Evolutionary conservation across 805 yeast species (phyloP).

Genomic region (Schwanniomyces occidentalis): DNA sequence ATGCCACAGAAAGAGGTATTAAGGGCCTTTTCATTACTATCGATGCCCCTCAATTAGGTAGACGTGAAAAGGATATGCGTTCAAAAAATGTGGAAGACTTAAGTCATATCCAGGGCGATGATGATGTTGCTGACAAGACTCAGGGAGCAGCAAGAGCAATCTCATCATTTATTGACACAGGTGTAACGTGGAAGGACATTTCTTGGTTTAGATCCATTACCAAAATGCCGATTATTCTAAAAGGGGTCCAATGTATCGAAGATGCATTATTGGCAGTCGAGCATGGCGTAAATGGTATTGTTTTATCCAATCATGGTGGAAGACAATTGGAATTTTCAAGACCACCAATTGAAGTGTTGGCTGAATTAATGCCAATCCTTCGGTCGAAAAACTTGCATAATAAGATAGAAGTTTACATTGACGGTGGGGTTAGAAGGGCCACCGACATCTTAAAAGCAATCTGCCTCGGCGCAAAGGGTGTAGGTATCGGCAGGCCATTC

Average conservation of each 20-base stretch:
- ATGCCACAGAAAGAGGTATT: conserved; percentile 72
- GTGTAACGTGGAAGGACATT: conserved; percentile 39
- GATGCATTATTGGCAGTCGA: conserved; percentile 62
- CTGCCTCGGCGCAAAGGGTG: conserved; percentile 74
- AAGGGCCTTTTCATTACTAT: conserved; percentile 86
- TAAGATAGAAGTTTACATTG: conserved; percentile 63
- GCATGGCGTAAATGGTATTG: conserved; percentile 60
- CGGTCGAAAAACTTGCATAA: conserved; percentile 41
- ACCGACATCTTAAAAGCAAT: conserved; percentile 77
- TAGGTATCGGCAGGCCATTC: conserved; percentile 76
- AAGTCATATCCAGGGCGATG: conserved; percentile 49
- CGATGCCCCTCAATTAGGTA: conserved; percentile 90
- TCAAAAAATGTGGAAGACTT: conserved; percentile 52
- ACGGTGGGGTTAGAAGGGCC: conserved; percentile 79
- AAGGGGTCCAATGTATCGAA: conserved; percentile 68
- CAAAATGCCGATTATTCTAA: conserved; percentile 43
- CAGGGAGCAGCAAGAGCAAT: conserved; percentile 88
- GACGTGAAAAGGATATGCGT: conserved; percentile 86
- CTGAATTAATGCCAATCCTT: conserved; percentile 51
- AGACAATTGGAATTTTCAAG: conserved; percentile 64
- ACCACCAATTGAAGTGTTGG: conserved; percentile 62
- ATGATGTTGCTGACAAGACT: conserved; percentile 58
- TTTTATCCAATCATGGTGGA: conserved; percentile 76
- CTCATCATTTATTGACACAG: conserved; percentile 68
- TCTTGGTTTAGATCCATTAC: conserved; percentile 41